Conservation (phyloP, 805 yeast species). For the Candida adriatica region DNA sequence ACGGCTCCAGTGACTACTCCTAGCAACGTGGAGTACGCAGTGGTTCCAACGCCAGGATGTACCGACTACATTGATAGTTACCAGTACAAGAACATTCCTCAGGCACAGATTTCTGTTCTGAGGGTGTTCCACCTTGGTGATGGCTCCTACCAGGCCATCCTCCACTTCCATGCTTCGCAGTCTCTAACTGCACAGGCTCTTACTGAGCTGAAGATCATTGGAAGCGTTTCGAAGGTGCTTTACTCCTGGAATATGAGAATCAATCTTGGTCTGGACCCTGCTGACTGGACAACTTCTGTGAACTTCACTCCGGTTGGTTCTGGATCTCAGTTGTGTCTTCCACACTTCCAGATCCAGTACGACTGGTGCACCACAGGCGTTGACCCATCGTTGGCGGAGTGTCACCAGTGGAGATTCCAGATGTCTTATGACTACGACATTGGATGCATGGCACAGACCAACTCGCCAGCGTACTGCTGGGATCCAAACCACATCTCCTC, state of each 20-base stretch:
- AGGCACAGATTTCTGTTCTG: conserved; percentile 8
- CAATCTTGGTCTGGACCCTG: conserved; percentile 6
- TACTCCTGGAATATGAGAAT: conserved; percentile 6
- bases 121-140: conserved; percentile 4
- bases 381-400: conserved; percentile 13
- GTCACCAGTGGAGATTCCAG: conserved; percentile 15
- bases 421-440: conserved; percentile 19
- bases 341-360: conserved; percentile 9
- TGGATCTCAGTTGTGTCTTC: conserved; percentile 4
- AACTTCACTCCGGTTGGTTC: conserved; percentile 1
- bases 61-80: neutral
- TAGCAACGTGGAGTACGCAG: too few relatives aligned
- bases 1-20: too few relatives aligned
- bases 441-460: conserved; percentile 19
- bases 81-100: conserved; percentile 4
- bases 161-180: conserved; percentile 4
- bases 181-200: conserved; percentile 6
- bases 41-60: too few relatives aligned
- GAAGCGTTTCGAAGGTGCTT: conserved; percentile 3
- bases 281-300: conserved; percentile 8
- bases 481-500: too few relatives aligned
- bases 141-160: conserved; percentile 9
- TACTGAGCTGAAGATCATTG: conserved; percentile 12
- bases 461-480: conserved; percentile 19
- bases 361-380: conserved; percentile 24